Evolutionary conservation across 371 early-diverging fungal genomes (phyloP).

Genomic region (Mucor plumbeus): DNA sequence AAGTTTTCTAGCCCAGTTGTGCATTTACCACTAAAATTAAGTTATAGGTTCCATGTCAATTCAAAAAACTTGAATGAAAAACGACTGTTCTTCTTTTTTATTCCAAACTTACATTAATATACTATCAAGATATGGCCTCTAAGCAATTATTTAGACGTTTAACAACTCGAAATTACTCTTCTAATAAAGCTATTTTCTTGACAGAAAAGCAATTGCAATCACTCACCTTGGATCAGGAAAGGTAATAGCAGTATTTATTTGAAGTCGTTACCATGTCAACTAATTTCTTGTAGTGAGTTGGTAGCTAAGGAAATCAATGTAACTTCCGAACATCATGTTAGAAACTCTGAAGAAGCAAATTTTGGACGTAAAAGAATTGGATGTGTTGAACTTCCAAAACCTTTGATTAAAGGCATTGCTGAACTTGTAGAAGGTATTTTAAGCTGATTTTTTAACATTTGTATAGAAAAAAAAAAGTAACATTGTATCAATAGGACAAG

Average conservation of each 20-base stretch:
- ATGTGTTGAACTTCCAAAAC: constrained; percentile 63
- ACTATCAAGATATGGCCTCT: constrained; percentile 4
- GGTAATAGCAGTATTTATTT: constrained; percentile 8
- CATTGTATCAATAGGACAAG: constrained; percentile 32
- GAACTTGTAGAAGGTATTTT: constrained; percentile 40
- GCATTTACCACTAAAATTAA: not conserved
- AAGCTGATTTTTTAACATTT: not conserved
- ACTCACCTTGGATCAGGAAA: constrained; percentile 14
- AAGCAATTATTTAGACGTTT: constrained; percentile 6
- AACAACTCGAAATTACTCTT: constrained; percentile 10
- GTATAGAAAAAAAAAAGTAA: not conserved
- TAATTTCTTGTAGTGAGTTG: constrained; percentile 2
- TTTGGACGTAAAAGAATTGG: constrained; percentile 78
- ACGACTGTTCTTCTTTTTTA: not conserved
- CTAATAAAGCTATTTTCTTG: constrained; percentile 33
- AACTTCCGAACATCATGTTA: constrained; percentile 23
- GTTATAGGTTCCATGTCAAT: not conserved
- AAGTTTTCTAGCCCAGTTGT: not conserved
- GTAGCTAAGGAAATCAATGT: constrained; percentile 16
- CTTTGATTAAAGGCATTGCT: constrained; percentile 56
- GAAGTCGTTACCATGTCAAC: not conserved
- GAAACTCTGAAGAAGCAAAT: constrained; percentile 73
- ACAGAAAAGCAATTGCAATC: constrained; percentile 32
- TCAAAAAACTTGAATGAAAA: no score
- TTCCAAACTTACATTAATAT: not conserved